Evolutionary conservation across 148 eudicot species (phyloP).

Genomic region (Vaccinium vitisidaea): DNA sequence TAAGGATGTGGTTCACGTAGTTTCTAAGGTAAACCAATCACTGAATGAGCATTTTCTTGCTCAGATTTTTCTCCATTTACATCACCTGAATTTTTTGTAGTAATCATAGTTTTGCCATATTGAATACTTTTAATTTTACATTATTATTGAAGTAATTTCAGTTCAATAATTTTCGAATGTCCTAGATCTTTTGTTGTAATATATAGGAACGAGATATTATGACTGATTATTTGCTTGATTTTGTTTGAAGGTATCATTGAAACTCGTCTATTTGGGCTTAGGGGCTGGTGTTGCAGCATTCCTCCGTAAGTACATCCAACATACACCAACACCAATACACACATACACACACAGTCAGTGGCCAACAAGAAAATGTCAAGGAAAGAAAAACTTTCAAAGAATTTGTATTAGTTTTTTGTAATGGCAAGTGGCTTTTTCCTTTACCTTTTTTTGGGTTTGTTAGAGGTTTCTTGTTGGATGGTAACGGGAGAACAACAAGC

Average conservation of each 20-base stretch:
- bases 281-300: slow-evolving; percentile 50
- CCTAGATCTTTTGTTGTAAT: neutral
- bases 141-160: slow-evolving; percentile 7
- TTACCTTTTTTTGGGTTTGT: neutral
- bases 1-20: neutral
- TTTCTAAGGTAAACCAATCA: slow-evolving; percentile 9
- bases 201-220: neutral
- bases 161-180: slow-evolving; percentile 23
- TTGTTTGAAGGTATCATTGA: neutral
- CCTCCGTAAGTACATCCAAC: slow-evolving; percentile 44
- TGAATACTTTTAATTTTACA: neutral
- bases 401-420: no score
- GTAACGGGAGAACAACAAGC: slow-evolving; percentile 76
- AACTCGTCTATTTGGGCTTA: slow-evolving; percentile 49
- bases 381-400: neutral
- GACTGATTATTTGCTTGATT: neutral
- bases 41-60: neutral
- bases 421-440: neutral
- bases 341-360: neutral
- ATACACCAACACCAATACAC: no score
- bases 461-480: slow-evolving; percentile 80
- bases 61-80: neutral
- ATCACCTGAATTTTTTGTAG: neutral
- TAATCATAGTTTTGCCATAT: neutral
- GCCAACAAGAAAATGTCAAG: neutral